Evolutionary conservation across 371 early-diverging fungal species (phyloP), one percentile per base, ranked within the genome.

Genomic region (Rhizopus delemar): DNA sequence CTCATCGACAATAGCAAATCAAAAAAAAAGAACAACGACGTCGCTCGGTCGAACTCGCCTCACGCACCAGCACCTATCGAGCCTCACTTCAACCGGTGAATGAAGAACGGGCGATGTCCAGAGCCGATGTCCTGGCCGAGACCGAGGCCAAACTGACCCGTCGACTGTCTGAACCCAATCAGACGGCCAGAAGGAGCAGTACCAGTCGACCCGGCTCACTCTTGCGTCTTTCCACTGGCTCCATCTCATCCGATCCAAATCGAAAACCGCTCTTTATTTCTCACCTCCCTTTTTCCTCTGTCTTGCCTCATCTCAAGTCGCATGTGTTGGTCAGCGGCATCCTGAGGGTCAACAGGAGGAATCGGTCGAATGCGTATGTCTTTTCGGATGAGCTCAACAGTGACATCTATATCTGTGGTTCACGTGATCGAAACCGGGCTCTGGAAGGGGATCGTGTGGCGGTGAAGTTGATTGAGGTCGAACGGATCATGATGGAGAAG

Each of bases 361-460:
- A 89, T 63, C 81, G 90, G 15, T 82, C 79, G 22, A 92, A 94
- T 59, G 93, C 92, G 29, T 95, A 95, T 73, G 93, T 93, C 28
- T 85, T 90, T 15, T 81, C 84, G 9, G 87, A 86, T 34, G 80
- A 80, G 3, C 67, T 79, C 41, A 82, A 80, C 60, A 74, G 78
- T 8, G 90, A 92, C 63, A 83, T 92, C n/a, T 90, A 88, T 63
- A 88, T 94, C 22, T 88, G 84, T 51, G 93, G 93, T 12, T 83
- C 85, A 43, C 73, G 76, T 41, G 79, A 82, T 49, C 88, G 93
- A 16, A 96, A 96, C 71, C 87, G 96, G 32, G 94, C 95, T 0
- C 66, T 94, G 35, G 90, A 92, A 46, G 93, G 93, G 9, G 96
- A 96, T 63, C 62, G 83, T n/a, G 96, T 96, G 12, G 90, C 87